These are phyloP conservation scores for Plasmodium ovale DNA, from an alignment of 169 alveolate genomes.

Conservation along the genomic window DNA sequence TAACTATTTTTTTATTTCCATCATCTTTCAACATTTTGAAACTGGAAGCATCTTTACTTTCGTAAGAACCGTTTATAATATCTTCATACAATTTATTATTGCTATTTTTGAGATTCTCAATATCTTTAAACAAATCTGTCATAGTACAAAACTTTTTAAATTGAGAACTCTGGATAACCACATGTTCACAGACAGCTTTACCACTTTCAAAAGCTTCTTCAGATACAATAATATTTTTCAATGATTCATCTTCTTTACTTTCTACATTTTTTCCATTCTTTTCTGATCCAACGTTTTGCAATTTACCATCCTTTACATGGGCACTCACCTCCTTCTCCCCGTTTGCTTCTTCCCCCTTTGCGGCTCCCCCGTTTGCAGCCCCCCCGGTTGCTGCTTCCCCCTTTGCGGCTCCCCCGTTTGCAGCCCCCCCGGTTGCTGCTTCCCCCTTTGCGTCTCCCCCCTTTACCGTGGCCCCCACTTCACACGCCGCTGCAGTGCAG, in stretches of 20 bases:
- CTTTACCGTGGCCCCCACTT: neutral
- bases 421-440: neutral
- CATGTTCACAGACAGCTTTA: slow-evolving; percentile 32
- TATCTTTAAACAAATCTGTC: slow-evolving; percentile 14
- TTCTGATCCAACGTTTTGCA: slow-evolving; percentile 3
- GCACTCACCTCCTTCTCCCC: neutral
- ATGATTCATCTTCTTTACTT: neutral
- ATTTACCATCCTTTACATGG: no score
- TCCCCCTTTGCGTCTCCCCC: neutral
- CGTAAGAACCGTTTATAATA: slow-evolving; percentile 32
- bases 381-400: neutral
- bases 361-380: neutral
- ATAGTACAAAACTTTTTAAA: slow-evolving; percentile 28
- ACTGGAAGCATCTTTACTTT: slow-evolving; percentile 19
- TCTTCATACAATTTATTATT: slow-evolving; percentile 19
- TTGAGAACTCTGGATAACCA: slow-evolving; percentile 15
- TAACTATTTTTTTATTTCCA: slow-evolving; percentile 33
- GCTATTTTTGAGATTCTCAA: slow-evolving; percentile 28
- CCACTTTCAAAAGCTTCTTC: slow-evolving; percentile 45
- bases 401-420: neutral
- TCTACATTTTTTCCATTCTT: neutral
- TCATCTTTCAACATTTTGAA: slow-evolving; percentile 31
- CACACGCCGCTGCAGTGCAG: neutral
- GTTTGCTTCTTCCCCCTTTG: neutral
- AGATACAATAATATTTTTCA: slow-evolving; percentile 10